Conservation (phyloP, 352 stramenopile species). For the Lagenidium sp. region DNA sequence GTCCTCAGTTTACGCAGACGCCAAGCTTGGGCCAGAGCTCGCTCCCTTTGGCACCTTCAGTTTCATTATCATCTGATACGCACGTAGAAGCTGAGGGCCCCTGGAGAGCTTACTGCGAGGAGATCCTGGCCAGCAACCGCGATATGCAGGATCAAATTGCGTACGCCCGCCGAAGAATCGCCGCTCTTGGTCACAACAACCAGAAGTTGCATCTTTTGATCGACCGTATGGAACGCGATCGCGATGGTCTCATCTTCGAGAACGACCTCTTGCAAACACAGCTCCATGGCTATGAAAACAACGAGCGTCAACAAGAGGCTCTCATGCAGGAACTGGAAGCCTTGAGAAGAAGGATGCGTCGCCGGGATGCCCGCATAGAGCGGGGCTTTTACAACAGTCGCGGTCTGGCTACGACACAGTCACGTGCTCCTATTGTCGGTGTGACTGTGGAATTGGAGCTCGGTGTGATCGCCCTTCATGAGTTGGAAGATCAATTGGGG, state of each 20-base stretch:
- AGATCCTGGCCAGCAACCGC: constrained; percentile 59
- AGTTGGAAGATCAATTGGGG: constrained; percentile 17
- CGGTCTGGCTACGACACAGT: background rate
- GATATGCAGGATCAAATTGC: constrained; percentile 74
- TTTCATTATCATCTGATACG: too few species aligned
- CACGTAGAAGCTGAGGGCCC: too few species aligned
- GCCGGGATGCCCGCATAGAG: constrained; percentile 15
- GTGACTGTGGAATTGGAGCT: constrained; percentile 17
- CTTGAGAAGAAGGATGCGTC: constrained; percentile 16
- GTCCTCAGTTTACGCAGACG: too few species aligned
- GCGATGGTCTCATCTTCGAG: constrained; percentile 70
- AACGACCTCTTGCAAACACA: constrained; percentile 76
- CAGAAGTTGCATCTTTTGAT: constrained; percentile 77
- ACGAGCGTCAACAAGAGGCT: constrained; percentile 58
- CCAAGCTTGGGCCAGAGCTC: too few species aligned
- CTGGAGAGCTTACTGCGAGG: constrained; percentile 67
- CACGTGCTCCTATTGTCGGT: too few species aligned
- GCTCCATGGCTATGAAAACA: constrained; percentile 54
- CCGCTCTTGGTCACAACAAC: constrained; percentile 70
- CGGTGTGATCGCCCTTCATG: constrained; percentile 18
- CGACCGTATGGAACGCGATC: constrained; percentile 78
- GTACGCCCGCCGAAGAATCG: constrained; percentile 44
- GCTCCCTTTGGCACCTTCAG: too few species aligned
- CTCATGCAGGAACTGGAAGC: constrained; percentile 46
- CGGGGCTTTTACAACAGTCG: constrained; percentile 6